Base-by-base conservation (phyloP, 176 grass and related monocot species). In the Aegilops tauschii region DNA sequence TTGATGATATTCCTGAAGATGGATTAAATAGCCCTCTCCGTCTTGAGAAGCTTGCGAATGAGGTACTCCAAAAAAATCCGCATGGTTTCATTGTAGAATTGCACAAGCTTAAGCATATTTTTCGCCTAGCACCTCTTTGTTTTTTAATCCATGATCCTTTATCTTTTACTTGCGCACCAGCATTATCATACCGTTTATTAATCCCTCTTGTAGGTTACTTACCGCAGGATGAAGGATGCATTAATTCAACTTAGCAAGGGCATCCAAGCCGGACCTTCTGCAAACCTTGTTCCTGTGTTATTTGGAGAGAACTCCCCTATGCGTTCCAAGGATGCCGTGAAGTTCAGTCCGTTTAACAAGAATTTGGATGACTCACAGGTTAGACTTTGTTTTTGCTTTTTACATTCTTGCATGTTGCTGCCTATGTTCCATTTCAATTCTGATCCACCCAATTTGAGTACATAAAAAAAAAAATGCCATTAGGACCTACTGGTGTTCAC, bases 1-100 rank as follows among this genome's bases (percentile, higher is more conserved):
- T 98, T 76, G 93, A 98, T 89, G 96, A 95, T 78, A 92, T 98
- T 56, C 96, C 96, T 86, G 96, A 95, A 91, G 96, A 98, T 87
- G 96, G 96, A 78, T 88, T 98, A 89, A 98, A 98, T 86, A 92
- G 90, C 56, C 81, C 93, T 93, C 80, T 98, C 62, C 92, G 90
- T 69, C 93, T 98, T 68, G 96, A 98, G 84, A 98, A 98, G 84
- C 92, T 95, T 92, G 92, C 96, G 20, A 95, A 95, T 92, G 96
- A 98, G 96, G 96, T 98, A 95, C 49, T 84, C 3, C 37, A 6
- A 56, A 35, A 35, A 85, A 27, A 77, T 68, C 56, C 40, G 30
- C 34, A 76, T 28, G 11, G 65, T 67, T 79, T 79, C 42, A 18
- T 4, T 37, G 56, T 63, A 86, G 40, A 73, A 73, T 84, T 73